These are phyloP conservation scores for Chalciporus sphaerocephalus DNA, from an alignment of 768 basidiomycete genomes.

Conservation along the genomic window DNA sequence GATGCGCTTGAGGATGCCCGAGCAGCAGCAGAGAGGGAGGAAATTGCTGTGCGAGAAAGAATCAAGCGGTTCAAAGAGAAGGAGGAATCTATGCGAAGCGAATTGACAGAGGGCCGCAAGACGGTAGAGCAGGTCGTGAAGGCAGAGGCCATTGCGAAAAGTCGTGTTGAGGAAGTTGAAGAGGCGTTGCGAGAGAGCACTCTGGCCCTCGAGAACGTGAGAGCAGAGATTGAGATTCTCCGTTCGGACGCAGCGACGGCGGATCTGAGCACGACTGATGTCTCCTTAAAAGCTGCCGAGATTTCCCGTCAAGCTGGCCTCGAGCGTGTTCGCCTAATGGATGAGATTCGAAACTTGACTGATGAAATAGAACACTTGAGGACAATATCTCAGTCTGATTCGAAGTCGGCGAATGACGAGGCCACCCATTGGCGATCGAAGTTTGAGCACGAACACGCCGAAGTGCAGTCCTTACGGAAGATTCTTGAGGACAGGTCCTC, in stretches of 20 bases:
- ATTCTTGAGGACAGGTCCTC: conserved; percentile 37
- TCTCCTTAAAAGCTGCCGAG: conserved; percentile 45
- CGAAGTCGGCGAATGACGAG: conserved; percentile 25
- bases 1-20: conserved; percentile 80
- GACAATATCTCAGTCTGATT: conserved; percentile 19
- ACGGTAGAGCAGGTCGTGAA: conserved; percentile 61
- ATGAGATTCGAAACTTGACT: conserved; percentile 55
- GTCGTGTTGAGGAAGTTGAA: conserved; percentile 79
- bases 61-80: conserved; percentile 69
- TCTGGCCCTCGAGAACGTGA: conserved; percentile 80
- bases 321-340: conserved; percentile 48
- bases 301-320: conserved; percentile 44
- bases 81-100: conserved; percentile 65
- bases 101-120: conserved; percentile 60
- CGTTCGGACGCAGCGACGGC: conserved; percentile 71
- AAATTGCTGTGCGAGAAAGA: conserved; percentile 54
- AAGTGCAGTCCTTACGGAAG: conserved; percentile 29
- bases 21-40: conserved; percentile 69
- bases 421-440: conserved; percentile 26
- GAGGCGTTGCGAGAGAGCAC: conserved; percentile 86
- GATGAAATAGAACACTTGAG: conserved; percentile 41
- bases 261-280: too few species aligned
- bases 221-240: conserved; percentile 81
- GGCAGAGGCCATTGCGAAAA: conserved; percentile 57
- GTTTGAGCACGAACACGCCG: conserved; percentile 31